Evolutionary conservation across 495 filamentous ascomycete genomes (phyloP).

Genomic region (Talaromyces adpressus): DNA sequence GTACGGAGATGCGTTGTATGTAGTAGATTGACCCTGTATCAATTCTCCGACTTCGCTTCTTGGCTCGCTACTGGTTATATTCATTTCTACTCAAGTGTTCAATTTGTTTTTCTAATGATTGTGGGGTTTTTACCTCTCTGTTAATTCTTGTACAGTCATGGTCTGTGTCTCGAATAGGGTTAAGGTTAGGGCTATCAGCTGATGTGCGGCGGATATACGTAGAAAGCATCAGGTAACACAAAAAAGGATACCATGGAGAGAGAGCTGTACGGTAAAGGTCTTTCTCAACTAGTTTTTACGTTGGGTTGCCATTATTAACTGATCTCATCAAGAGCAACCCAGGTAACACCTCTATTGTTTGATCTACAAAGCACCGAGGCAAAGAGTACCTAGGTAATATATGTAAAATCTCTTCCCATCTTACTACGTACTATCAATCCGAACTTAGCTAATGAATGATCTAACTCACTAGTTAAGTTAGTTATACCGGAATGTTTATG

Average conservation of each 20-base stretch:
- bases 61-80: too few species aligned
- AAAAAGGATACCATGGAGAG: not conserved
- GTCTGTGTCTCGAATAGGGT: not conserved
- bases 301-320: not conserved
- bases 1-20: too few species aligned
- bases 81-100: too few species aligned
- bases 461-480: too few species aligned
- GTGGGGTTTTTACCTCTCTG: too few species aligned
- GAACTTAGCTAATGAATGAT: not conserved
- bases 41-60: too few species aligned
- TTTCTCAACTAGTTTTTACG: not conserved
- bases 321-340: not conserved
- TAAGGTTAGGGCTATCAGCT: not conserved
- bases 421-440: not conserved
- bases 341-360: not conserved
- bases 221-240: not conserved
- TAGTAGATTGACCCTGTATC: too few species aligned
- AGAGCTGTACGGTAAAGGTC: not conserved
- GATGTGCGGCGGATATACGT: not conserved
- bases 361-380: not conserved
- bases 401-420: not conserved
- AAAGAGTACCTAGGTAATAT: not conserved
- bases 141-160: too few species aligned
- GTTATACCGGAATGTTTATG: not conserved
- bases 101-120: too few species aligned